A percentile compares a stretch with the other conserved stretches of the same genome.
Conservation (phyloP, 495 filamentous ascomycete genomes). For the Jackrogersella multiformis region DNA sequence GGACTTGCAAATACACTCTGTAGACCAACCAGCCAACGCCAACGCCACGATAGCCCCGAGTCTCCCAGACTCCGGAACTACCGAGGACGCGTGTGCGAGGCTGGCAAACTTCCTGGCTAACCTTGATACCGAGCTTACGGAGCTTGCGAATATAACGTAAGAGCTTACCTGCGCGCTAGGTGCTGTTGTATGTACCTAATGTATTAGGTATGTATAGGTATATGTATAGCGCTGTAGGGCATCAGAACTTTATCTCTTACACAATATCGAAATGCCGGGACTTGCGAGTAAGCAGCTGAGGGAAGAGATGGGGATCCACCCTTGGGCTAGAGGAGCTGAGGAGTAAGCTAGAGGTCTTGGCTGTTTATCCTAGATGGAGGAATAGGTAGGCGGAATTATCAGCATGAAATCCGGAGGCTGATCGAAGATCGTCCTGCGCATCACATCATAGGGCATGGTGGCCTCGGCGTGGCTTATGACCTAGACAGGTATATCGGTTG, state of each 20-base stretch:
- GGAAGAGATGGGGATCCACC: background rate
- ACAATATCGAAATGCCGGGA: constrained; percentile 4
- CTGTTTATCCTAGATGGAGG: background rate
- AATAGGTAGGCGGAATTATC: background rate
- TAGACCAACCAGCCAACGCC: too few species aligned
- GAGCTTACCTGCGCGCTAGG: background rate
- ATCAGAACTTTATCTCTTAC: constrained; percentile 36
- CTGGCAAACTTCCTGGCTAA: background rate
- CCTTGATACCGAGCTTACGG: constrained; percentile 7
- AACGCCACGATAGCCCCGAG: background rate
- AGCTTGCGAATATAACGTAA: constrained; percentile 29
- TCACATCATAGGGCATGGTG: background rate
- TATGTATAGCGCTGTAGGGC: background rate
- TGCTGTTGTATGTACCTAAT: background rate
- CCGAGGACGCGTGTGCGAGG: background rate
- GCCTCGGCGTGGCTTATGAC: too few species aligned
- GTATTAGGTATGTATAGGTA: background rate
- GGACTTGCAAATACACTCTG: too few species aligned
- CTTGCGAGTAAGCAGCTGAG: constrained; percentile 9
- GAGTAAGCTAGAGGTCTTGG: constrained; percentile 2
- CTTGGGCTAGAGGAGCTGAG: background rate
- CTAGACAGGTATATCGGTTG: constrained; percentile 1
- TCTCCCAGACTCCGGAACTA: constrained; percentile 1
- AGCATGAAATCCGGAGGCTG: background rate
- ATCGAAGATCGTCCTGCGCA: background rate